phyloP scores from a whole-genome alignment of 2,329 filamentous ascomycete species.

The Monilinia fructigena region DNA sequence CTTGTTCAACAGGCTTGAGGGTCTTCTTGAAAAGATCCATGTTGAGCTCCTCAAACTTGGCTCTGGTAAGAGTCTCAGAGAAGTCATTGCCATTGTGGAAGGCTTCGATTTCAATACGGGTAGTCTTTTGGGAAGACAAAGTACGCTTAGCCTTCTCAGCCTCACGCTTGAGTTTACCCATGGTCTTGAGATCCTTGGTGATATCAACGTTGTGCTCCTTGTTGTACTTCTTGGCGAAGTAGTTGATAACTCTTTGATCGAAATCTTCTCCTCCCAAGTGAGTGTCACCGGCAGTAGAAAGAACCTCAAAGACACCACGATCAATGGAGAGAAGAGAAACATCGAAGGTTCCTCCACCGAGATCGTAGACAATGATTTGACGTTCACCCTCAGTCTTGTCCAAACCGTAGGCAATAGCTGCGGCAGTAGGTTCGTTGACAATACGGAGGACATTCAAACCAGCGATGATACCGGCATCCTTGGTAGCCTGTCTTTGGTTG shows the following conservation, averaged over 20 bases:
- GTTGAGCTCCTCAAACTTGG: slow-evolving; percentile 99
- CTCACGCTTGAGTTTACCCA: slow-evolving; percentile 99
- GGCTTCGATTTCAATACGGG: slow-evolving; percentile 92
- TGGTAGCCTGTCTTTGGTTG: slow-evolving; percentile 94
- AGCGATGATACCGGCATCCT: slow-evolving; percentile 89
- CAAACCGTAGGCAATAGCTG: slow-evolving; percentile 90
- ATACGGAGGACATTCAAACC: slow-evolving; percentile 94
- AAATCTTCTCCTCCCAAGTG: slow-evolving; percentile 99
- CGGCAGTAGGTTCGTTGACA: slow-evolving; percentile 94
- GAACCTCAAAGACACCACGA: slow-evolving; percentile 88
- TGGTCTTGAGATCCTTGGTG: slow-evolving; percentile 92
- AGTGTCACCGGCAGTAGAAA: slow-evolving; percentile 93
- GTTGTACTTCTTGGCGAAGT: slow-evolving; percentile 97
- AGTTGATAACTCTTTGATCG: slow-evolving; percentile 94
- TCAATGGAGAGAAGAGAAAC: slow-evolving; percentile 90
- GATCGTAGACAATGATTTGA: slow-evolving; percentile 90
- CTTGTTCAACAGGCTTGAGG: slow-evolving; percentile 96
- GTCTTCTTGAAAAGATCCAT: slow-evolving; percentile 99
- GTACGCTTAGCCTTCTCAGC: slow-evolving; percentile 99
- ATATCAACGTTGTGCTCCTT: slow-evolving; percentile 95
- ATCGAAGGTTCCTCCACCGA: slow-evolving; percentile 93
- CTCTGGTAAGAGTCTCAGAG: slow-evolving; percentile 95
- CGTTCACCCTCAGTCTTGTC: slow-evolving; percentile 82
- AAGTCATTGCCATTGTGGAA: slow-evolving; percentile 98
- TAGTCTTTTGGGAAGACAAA: slow-evolving; percentile 89